phyloP scores from a whole-genome alignment of 2,329 filamentous ascomycete genomes.

The Coniella vitis region DNA sequence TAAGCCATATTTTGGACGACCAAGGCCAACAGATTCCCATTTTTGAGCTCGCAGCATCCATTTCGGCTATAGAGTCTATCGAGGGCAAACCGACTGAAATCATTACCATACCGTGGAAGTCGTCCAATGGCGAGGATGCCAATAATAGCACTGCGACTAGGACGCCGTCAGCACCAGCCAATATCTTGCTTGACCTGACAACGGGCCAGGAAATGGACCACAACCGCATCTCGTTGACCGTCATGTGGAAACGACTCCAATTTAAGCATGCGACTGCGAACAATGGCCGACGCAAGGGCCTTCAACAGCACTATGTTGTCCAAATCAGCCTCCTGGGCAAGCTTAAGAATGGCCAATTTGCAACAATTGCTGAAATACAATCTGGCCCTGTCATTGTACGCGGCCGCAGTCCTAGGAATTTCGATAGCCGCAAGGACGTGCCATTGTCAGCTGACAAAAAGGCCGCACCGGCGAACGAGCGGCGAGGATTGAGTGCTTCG shows the following conservation, averaged over 20 bases:
- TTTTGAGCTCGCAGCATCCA: conserved; percentile 70
- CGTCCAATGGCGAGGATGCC: conserved; percentile 39
- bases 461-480: conserved; percentile 24
- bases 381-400: conserved; percentile 94
- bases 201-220: conserved; percentile 67
- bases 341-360: conserved; percentile 57
- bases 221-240: conserved; percentile 70
- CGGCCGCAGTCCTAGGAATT: conserved; percentile 86
- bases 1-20: conserved; percentile 62
- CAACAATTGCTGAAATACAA: conserved; percentile 74
- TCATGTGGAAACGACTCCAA: conserved; percentile 90
- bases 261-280: conserved; percentile 96
- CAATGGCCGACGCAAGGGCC: conserved; percentile 85
- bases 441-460: conserved; percentile 56
- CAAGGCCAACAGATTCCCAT: conserved; percentile 73
- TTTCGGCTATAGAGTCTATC: conserved; percentile 84
- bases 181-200: conserved; percentile 47
- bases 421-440: conserved; percentile 83
- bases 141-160: conserved; percentile 23
- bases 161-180: conserved; percentile 43
- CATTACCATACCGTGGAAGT: conserved; percentile 96
- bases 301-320: conserved; percentile 92
- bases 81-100: conserved; percentile 90
- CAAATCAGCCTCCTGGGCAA: conserved; percentile 78
- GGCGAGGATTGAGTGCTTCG: too few species aligned